Base-by-base conservation (phyloP, 108 stramenopile species). In the Aureococcus anophagefferens region DNA sequence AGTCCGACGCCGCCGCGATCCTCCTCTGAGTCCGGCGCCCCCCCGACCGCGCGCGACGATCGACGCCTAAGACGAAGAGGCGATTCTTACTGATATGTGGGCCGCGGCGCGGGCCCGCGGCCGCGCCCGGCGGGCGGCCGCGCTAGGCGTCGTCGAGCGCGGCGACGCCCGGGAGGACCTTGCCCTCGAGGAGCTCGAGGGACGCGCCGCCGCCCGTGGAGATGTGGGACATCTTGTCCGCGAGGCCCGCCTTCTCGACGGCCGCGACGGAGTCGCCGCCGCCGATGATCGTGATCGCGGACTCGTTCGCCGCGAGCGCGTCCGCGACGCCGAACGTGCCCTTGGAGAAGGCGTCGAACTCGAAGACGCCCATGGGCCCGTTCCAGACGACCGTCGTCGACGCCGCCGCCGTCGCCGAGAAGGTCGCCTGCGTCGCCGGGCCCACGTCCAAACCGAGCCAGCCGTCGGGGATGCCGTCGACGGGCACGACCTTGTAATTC, bases 401-500 rank as follows among this genome's bases (percentile, higher is more conserved):
- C 25, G 80, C 44, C 36, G 71, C 79, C 71, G 96, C 87, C 72
- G 91, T 94, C 13, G 83, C 77, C 64, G 83, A 77, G 81, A 97
- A 96, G 28, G 76, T 44, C 67, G 88, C 78, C 68, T 90, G 74
- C 15, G 93, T 85, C 64, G 95, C 92, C 13, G 95, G 94, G 34
- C 98, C 98, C 67, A 94, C 88, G 83, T 99, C 96, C 33, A 99
- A 81, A 62, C 98, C 96, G 91, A 95, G 91, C 95, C 98, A 98
- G 18, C 90, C 94, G 33, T 91, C 96, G 30, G 86, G 83, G 70
- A 99, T 96, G 62, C 84, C 93, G 30, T 66, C 84, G 7, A 90
- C 91, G 66, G 88, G 81, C 14, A 93, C 79, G 62, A 85, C 88
- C 71, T 80, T 81, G 64, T 81, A 80, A 67, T 89, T 83, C 67